These are phyloP conservation scores for Saccharomyces hybrid DNA, from an alignment of 1,139 yeast species.

Conservation along the genomic window DNA sequence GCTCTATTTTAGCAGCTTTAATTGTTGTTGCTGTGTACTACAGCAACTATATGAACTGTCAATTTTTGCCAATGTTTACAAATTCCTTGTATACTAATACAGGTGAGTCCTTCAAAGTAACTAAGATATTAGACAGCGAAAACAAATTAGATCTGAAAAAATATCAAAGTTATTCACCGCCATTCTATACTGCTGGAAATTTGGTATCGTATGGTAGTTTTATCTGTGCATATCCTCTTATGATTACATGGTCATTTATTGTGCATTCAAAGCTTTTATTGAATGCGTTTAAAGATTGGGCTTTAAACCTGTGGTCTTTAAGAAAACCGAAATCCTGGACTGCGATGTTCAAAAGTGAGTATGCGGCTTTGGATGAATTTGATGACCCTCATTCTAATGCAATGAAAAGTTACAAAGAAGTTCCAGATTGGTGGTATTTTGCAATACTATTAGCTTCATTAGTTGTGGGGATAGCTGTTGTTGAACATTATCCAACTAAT, in stretches of 20 bases:
- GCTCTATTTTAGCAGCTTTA: conserved; percentile 39
- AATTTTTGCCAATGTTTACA: conserved; percentile 49
- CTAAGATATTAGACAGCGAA: conserved; percentile 37
- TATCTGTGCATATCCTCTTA: conserved; percentile 54
- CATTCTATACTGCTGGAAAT: conserved; percentile 53
- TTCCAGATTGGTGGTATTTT: conserved; percentile 56
- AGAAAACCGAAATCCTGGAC: conserved; percentile 23
- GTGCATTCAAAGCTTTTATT: conserved; percentile 26
- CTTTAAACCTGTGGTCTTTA: conserved; percentile 30
- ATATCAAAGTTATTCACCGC: conserved; percentile 45
- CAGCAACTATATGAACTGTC: conserved; percentile 46
- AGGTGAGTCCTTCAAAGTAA: conserved; percentile 40
- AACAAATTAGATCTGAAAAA: conserved; percentile 36
- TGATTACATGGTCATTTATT: conserved; percentile 40
- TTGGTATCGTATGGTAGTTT: conserved; percentile 49
- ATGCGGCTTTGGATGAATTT: conserved; percentile 28
- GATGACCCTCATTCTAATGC: conserved; percentile 50
- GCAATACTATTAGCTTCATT: conserved; percentile 43
- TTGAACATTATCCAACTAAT: conserved; percentile 37
- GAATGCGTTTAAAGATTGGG: conserved; percentile 24
- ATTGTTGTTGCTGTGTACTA: conserved; percentile 42
- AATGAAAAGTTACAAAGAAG: conserved; percentile 52
- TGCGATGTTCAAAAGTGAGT: conserved; percentile 10
- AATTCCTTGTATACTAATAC: conserved; percentile 43
- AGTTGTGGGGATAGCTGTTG: conserved; percentile 42